Evolutionary conservation across 2,329 filamentous ascomycete genomes (phyloP).

Genomic region (Claviceps monticola): DNA sequence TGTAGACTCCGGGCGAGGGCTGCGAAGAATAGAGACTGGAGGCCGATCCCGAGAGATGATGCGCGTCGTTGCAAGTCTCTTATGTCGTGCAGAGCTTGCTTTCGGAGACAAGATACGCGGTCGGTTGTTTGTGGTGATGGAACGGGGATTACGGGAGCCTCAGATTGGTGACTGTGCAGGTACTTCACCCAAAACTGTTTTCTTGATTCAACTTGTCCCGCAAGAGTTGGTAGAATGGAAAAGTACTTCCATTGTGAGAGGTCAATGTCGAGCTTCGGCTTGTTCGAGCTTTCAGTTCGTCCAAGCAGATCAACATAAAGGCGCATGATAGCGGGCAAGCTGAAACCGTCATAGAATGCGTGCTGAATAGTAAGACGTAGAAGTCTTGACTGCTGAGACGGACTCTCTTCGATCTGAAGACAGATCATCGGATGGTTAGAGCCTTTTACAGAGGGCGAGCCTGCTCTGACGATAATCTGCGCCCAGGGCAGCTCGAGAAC

Average conservation of each 20-base stretch:
- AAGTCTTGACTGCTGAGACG: conserved; percentile 6
- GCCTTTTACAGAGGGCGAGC: neutral
- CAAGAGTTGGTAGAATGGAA: conserved; percentile 5
- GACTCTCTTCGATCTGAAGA: conserved; percentile 8
- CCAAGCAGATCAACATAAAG: conserved; percentile 7
- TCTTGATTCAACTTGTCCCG: conserved; percentile 7
- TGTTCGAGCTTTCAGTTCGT: conserved; percentile 1
- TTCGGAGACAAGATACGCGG: conserved; percentile 26
- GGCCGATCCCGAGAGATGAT: conserved; percentile 41
- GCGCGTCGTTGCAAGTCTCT: conserved; percentile 19
- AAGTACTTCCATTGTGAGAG: conserved; percentile 16
- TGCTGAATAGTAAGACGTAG: conserved; percentile 60
- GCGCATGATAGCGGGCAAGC: conserved; percentile 49
- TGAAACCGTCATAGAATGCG: conserved; percentile 77
- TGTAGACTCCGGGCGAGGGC: conserved; percentile 41
- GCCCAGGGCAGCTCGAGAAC: conserved; percentile 37
- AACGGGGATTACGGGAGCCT: neutral
- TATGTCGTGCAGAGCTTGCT: conserved; percentile 29
- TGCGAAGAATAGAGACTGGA: conserved; percentile 67
- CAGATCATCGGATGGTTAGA: conserved; percentile 12
- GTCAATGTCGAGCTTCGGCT: conserved; percentile 1
- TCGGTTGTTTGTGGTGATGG: conserved; percentile 3
- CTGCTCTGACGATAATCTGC: conserved; percentile 40
- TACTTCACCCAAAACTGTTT: conserved; percentile 30
- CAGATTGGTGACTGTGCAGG: conserved; percentile 11